phyloP scores from a whole-genome alignment of 495 filamentous ascomycete genomes.

The Darksidea phi region DNA sequence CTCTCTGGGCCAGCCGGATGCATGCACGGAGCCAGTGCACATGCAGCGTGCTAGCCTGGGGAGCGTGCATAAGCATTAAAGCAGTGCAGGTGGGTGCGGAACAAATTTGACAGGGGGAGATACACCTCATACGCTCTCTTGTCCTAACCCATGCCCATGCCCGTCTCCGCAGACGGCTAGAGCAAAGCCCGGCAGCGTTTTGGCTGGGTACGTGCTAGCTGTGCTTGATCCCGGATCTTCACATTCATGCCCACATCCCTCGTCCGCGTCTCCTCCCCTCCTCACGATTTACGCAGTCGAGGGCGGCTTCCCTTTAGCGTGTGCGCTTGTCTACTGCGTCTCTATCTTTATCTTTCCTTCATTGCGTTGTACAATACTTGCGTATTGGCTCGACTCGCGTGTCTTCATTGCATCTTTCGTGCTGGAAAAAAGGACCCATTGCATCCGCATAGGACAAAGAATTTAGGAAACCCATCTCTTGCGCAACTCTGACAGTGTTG shows the following conservation, averaged over 20 bases:
- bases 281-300: slow-evolving; percentile 9
- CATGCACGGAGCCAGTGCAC: slow-evolving; percentile 13
- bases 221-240: slow-evolving; percentile 31
- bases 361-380: background rate
- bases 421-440: slow-evolving; percentile 16
- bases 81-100: slow-evolving; percentile 11
- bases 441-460: slow-evolving; percentile 10
- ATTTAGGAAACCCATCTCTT: slow-evolving; percentile 4
- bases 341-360: background rate
- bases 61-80: slow-evolving; percentile 18
- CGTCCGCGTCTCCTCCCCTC: slow-evolving; percentile 15
- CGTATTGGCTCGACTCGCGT: background rate
- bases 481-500: background rate
- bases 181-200: slow-evolving; percentile 16
- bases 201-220: slow-evolving; percentile 12
- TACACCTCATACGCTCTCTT: slow-evolving; percentile 18
- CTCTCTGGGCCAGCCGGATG: slow-evolving; percentile 11
- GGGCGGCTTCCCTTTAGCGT: slow-evolving; percentile 17
- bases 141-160: slow-evolving; percentile 2
- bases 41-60: slow-evolving; percentile 16
- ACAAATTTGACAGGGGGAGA: slow-evolving; percentile 32
- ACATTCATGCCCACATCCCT: slow-evolving; percentile 22
- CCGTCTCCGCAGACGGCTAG: slow-evolving; percentile 8
- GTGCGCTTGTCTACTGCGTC: slow-evolving; percentile 2
- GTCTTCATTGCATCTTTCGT: background rate